Evolutionary conservation across 768 basidiomycete species (phyloP).

Genomic region (Termitomyces sp.): DNA sequence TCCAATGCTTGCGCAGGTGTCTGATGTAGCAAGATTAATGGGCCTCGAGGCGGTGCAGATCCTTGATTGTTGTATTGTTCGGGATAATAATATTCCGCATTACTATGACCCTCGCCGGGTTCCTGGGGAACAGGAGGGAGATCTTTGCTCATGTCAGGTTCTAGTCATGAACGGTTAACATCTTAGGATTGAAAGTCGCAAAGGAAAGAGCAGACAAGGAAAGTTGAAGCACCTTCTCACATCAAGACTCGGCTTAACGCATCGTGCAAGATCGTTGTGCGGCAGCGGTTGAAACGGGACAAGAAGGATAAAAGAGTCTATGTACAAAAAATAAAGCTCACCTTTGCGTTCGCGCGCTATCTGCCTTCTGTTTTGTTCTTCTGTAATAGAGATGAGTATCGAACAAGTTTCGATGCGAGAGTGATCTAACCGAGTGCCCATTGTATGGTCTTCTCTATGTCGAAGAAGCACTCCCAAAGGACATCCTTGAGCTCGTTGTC

Average conservation of each 20-base stretch:
- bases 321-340: conserved; percentile 44
- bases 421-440: conserved; percentile 68
- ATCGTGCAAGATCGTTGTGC: conserved; percentile 12
- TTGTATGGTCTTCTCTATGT: conserved; percentile 70
- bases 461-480: conserved; percentile 88
- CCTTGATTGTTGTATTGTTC: conserved; percentile 15
- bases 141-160: conserved; percentile 11
- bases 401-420: conserved; percentile 1
- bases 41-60: conserved; percentile 42
- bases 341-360: conserved; percentile 78
- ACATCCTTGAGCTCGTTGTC: conserved; percentile 74
- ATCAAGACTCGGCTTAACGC: conserved; percentile 25
- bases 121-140: conserved; percentile 18
- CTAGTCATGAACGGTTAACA: conserved; percentile 12
- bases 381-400: conserved; percentile 32
- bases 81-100: conserved; percentile 19
- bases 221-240: conserved; percentile 61
- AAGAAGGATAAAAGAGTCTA: conserved; percentile 19
- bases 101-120: conserved; percentile 10
- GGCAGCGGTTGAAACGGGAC: conserved; percentile 21
- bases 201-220: conserved; percentile 17
- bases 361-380: conserved; percentile 62
- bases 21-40: conserved; percentile 55
- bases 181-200: conserved; percentile 1
- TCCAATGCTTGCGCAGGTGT: conserved; percentile 27